Percentiles rank a stretch among this genome's conserved stretches.
These are phyloP conservation scores for Medicago lupulina DNA, from an alignment of 306 rosid genomes.

Conservation along the genomic window DNA sequence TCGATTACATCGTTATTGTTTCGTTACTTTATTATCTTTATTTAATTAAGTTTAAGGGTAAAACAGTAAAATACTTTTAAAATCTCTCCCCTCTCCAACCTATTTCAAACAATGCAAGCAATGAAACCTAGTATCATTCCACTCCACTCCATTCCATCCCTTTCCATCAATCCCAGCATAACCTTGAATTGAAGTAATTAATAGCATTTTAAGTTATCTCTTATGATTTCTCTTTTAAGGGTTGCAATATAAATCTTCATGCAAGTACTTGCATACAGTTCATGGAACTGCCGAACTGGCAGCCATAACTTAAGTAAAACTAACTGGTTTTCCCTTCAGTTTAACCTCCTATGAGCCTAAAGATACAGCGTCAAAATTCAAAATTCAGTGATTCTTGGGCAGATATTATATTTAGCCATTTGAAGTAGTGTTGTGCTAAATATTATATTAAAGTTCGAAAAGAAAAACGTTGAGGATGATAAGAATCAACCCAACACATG, in stretches of 20 bases:
- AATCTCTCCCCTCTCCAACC: no score
- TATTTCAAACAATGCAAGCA: neutral
- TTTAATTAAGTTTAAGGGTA: no score
- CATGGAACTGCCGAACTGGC: neutral
- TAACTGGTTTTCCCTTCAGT: neutral
- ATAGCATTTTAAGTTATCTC: neutral
- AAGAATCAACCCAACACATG: constrained; percentile 2
- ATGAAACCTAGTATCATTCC: neutral
- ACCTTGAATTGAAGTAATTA: neutral
- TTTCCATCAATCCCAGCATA: neutral
- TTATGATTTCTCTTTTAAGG: neutral
- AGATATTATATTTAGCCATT: neutral
- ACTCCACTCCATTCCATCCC: neutral
- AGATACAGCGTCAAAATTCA: neutral
- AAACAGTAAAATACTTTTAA: no score
- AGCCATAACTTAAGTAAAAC: neutral
- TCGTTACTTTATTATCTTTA: no score
- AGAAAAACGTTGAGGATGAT: neutral
- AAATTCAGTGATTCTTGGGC: neutral
- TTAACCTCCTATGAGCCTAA: neutral
- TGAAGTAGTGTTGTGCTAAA: neutral
- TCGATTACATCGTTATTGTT: no score
- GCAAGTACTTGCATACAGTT: neutral
- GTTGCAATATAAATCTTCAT: neutral
- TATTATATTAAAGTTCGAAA: neutral